A percentile compares a stretch with the other conserved stretches of the same genome.
Conservation (phyloP, 208 protist genomes). For the Trypanosoma conorhini region DNA sequence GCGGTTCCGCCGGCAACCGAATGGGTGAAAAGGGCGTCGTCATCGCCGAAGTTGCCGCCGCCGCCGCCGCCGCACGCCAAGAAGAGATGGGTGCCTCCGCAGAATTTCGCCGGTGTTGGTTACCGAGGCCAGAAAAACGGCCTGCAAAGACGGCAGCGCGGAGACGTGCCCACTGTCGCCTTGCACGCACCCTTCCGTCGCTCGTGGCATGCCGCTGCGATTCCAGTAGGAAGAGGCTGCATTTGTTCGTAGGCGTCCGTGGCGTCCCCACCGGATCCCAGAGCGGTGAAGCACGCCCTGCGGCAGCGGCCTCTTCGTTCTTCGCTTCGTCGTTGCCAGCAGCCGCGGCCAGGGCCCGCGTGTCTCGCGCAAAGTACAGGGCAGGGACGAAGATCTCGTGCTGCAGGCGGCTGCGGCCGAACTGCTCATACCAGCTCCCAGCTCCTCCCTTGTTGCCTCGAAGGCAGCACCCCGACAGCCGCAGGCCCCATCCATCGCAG, state of each 20-base stretch:
- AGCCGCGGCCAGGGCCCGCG: background rate
- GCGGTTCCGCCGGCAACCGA: background rate
- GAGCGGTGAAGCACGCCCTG: background rate
- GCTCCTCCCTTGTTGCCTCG: background rate
- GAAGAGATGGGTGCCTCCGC: background rate
- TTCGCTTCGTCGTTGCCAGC: too few relatives aligned
- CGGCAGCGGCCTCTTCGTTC: too few relatives aligned
- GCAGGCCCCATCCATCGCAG: too few relatives aligned
- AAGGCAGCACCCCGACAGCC: background rate
- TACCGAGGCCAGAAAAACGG: background rate
- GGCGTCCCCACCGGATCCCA: background rate
- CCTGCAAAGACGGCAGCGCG: slow-evolving; percentile 12
- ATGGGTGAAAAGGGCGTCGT: background rate
- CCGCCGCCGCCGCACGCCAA: background rate
- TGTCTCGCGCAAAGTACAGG: slow-evolving; percentile 4
- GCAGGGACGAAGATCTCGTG: slow-evolving; percentile 11
- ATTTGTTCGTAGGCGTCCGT: background rate
- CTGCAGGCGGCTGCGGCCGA: background rate
- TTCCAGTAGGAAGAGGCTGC: background rate
- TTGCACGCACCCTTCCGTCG: background rate
- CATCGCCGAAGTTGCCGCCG: background rate
- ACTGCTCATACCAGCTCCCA: slow-evolving; percentile 15
- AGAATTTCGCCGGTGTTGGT: background rate
- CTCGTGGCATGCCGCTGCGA: too few relatives aligned
- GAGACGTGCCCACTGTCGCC: slow-evolving; percentile 2